Evolutionary conservation across 352 stramenopile genomes (phyloP).

Genomic region (Aphanomyces cochlioides): DNA sequence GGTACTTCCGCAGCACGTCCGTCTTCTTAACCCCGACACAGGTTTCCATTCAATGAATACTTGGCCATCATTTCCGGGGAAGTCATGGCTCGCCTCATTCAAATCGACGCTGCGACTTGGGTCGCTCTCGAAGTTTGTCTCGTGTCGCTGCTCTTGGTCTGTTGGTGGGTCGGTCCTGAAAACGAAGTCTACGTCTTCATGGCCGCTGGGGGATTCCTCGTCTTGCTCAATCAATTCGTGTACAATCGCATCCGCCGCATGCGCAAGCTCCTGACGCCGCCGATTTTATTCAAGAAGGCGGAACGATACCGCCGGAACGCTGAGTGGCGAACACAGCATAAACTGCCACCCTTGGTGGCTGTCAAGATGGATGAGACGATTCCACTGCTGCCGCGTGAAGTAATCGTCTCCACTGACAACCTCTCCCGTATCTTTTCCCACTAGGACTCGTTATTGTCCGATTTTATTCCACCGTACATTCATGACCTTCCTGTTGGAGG

Average conservation of each 20-base stretch:
- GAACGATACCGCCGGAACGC: conserved; percentile 55
- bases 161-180: conserved; percentile 39
- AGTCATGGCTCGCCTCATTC: conserved; percentile 65
- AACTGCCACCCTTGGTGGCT: conserved; percentile 35
- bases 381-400: not conserved
- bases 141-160: conserved; percentile 45
- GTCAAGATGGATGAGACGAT: not conserved
- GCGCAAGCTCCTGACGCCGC: conserved; percentile 50
- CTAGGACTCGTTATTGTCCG: conserved; percentile 31
- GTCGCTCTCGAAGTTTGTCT: conserved; percentile 54
- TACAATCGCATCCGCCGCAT: conserved; percentile 50
- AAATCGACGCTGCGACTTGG: conserved; percentile 70
- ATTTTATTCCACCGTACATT: conserved; percentile 54
- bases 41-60: conserved; percentile 76
- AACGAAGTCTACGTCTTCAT: conserved; percentile 50
- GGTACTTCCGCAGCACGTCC: not conserved
- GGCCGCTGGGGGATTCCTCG: conserved; percentile 39
- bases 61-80: conserved; percentile 71
- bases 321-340: conserved; percentile 50
- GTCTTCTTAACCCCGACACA: not conserved
- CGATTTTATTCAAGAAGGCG: conserved; percentile 50
- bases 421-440: conserved; percentile 42
- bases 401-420: conserved; percentile 39
- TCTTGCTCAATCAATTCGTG: conserved; percentile 49
- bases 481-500: conserved; percentile 42